Evolutionary conservation across 2,329 filamentous ascomycete species (phyloP).

Genomic region (Endoconidiophora laricicola): DNA sequence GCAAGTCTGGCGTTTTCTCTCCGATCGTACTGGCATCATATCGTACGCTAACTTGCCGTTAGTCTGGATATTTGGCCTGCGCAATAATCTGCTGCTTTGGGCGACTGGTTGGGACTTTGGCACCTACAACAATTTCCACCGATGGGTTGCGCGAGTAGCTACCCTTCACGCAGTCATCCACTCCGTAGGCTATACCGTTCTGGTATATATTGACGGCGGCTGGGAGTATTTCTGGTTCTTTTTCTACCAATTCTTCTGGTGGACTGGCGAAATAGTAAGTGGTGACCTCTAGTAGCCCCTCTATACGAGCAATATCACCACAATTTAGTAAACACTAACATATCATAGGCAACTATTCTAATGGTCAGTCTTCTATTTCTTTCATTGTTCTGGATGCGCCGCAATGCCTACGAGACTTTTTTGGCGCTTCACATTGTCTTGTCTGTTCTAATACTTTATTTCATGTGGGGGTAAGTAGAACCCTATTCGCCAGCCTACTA

Average conservation of each 20-base stretch:
- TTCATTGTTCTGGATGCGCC: conserved; percentile 35
- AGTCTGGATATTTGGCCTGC: conserved; percentile 48
- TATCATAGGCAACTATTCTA: conserved; percentile 23
- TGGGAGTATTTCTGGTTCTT: conserved; percentile 22
- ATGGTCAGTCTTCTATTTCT: conserved; percentile 30
- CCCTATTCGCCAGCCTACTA: neutral
- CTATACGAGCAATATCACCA: neutral
- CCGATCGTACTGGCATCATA: conserved; percentile 47
- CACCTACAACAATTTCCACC: conserved; percentile 51
- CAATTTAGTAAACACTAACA: neutral
- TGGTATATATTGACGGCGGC: conserved; percentile 25
- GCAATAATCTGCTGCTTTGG: conserved; percentile 51
- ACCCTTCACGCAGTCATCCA: conserved; percentile 47
- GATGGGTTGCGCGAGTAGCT: conserved; percentile 46
- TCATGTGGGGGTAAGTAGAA: conserved; percentile 34
- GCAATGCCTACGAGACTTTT: conserved; percentile 35
- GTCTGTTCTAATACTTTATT: conserved; percentile 31
- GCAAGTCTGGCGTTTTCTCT: conserved; percentile 35
- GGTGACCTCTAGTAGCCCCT: conserved; percentile 13
- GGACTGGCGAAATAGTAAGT: conserved; percentile 30
- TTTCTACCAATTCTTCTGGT: conserved; percentile 31
- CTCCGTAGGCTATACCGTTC: conserved; percentile 39
- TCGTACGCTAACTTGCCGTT: conserved; percentile 46
- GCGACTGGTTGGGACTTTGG: conserved; percentile 52
- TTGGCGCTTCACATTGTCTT: conserved; percentile 34